Percentiles rank a stretch among this genome's conserved stretches.
phyloP scores from a whole-genome alignment of 495 filamentous ascomycete species.

The Opeltia flavorubescens region DNA sequence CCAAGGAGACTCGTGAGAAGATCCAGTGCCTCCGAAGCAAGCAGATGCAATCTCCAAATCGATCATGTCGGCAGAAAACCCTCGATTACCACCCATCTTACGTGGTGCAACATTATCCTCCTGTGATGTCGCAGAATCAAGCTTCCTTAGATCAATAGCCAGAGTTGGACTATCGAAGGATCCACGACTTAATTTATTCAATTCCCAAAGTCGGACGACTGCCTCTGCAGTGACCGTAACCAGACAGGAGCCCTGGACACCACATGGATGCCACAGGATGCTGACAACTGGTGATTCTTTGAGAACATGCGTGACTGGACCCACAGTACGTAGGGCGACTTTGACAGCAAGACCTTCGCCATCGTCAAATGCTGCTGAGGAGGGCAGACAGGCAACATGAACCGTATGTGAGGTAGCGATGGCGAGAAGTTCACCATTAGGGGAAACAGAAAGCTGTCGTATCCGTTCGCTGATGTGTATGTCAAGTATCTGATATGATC shows the following conservation, averaged over 20 bases:
- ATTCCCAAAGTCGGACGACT: conserved; percentile 74
- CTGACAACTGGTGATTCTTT: conserved; percentile 63
- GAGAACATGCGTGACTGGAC: conserved; percentile 77
- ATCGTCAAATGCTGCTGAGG: conserved; percentile 54
- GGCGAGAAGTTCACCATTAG: conserved; percentile 62
- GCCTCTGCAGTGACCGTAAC: conserved; percentile 79
- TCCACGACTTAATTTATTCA: conserved; percentile 63
- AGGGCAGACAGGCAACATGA: conserved; percentile 65
- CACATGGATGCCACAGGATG: conserved; percentile 77
- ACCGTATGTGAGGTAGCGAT: conserved; percentile 73
- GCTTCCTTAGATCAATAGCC: conserved; percentile 66
- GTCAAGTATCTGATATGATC: conserved; percentile 31
- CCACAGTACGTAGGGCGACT: conserved; percentile 69
- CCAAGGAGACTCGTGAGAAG: conserved; percentile 59
- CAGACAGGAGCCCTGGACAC: conserved; percentile 52
- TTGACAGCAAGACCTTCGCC: conserved; percentile 49
- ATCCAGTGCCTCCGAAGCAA: conserved; percentile 59
- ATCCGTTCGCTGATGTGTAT: conserved; percentile 62
- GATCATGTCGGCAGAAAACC: conserved; percentile 68
- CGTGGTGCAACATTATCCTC: conserved; percentile 65
- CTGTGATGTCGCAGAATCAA: conserved; percentile 60
- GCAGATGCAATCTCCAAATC: conserved; percentile 84
- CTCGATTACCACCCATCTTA: conserved; percentile 53
- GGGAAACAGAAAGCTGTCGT: conserved; percentile 67
- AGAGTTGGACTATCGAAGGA: conserved; percentile 72